These are phyloP conservation scores for Beauveria medogensis DNA, from an alignment of 2,329 filamentous ascomycete species.

Conservation along the genomic window DNA sequence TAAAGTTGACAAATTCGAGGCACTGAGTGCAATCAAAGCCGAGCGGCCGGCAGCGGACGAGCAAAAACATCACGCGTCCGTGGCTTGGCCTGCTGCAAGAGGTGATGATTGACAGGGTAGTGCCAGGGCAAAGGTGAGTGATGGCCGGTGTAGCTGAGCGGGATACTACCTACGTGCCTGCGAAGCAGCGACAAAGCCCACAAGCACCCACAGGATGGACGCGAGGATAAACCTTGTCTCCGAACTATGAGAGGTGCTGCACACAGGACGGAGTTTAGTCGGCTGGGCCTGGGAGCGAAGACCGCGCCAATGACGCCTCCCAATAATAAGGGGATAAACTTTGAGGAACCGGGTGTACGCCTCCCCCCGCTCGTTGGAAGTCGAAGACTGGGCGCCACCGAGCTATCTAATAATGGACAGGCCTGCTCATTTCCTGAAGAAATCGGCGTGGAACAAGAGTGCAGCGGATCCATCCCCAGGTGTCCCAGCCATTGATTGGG, in stretches of 20 bases:
- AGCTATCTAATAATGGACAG: neutral
- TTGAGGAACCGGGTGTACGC: neutral
- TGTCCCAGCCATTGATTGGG: neutral
- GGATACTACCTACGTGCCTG: neutral
- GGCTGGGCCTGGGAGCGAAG: neutral
- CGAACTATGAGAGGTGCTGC: neutral
- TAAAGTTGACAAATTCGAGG: neutral
- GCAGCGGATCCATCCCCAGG: neutral
- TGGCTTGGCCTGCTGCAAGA: neutral
- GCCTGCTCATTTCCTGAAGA: conserved; percentile 3
- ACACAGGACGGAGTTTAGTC: neutral
- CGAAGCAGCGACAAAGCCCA: neutral
- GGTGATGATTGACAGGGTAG: conserved; percentile 1
- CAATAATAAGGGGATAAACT: neutral
- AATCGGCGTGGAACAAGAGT: neutral
- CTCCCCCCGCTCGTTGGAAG: neutral
- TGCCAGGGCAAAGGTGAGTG: neutral
- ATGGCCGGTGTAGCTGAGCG: conserved; percentile 1
- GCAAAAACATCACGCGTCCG: neutral
- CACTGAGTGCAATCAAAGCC: neutral
- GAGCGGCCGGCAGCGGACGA: neutral
- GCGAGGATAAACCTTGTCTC: conserved; percentile 3
- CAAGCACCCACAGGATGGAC: neutral
- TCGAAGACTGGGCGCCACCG: neutral
- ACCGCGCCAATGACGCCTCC: conserved; percentile 1